Conservation (phyloP, 2,329 filamentous ascomycete species). For the Aspergillus brasiliensis region DNA sequence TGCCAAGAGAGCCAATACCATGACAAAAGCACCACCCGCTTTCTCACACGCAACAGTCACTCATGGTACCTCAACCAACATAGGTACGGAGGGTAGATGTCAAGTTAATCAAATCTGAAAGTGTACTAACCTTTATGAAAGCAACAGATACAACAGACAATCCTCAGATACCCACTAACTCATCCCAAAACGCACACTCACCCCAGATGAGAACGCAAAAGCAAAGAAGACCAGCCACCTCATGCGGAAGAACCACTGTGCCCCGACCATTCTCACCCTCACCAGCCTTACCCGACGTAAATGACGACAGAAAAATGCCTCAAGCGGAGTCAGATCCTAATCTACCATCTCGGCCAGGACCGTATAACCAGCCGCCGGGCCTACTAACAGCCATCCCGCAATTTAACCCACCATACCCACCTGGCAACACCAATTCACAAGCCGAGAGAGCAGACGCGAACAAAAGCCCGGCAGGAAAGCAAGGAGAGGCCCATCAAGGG, state of each 20-base stretch:
- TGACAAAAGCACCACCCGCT: not conserved
- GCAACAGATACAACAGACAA: not conserved
- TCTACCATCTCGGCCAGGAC: not conserved
- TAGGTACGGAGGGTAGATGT: not conserved
- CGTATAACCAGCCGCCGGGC: not conserved
- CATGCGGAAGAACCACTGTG: not conserved
- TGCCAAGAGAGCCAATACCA: constrained; percentile 20
- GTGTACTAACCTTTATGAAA: not conserved
- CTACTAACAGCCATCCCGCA: not conserved
- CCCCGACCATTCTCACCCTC: not conserved
- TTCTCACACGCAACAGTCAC: not conserved
- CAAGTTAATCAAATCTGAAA: not conserved
- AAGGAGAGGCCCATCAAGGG: not conserved
- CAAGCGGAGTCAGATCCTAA: not conserved
- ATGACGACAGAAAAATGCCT: not conserved
- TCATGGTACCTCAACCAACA: not conserved
- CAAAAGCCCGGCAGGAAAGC: not conserved
- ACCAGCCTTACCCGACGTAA: not conserved
- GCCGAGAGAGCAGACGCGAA: not conserved
- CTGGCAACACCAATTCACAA: not conserved
- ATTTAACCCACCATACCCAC: not conserved
- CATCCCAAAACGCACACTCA: not conserved
- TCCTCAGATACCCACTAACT: not conserved
- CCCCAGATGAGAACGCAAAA: no score
- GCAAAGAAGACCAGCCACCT: not conserved